These are phyloP conservation scores for Colletotrichum filicis DNA, from an alignment of 2,329 filamentous ascomycete species.

Conservation along the genomic window DNA sequence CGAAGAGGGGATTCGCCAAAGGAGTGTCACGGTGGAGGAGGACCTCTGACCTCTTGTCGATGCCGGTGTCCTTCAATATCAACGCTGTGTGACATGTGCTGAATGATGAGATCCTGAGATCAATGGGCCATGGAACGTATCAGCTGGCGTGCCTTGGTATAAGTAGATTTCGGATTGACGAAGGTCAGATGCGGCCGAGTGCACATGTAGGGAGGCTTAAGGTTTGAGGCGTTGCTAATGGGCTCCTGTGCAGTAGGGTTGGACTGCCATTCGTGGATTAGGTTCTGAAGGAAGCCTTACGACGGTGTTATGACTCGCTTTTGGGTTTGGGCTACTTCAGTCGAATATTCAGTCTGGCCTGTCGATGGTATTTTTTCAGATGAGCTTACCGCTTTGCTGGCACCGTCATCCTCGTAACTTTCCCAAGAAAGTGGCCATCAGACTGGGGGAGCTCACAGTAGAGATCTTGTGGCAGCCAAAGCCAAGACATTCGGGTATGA, in stretches of 20 bases:
- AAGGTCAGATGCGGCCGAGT: not conserved
- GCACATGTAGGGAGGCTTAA: not conserved
- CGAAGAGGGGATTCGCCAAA: not conserved
- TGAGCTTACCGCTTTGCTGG: no score
- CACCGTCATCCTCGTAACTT: not conserved
- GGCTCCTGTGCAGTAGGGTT: not conserved
- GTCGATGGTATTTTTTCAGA: not conserved
- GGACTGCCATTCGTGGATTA: not conserved
- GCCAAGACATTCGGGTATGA: not conserved
- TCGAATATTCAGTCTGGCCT: not conserved
- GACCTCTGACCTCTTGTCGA: not conserved
- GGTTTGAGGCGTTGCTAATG: not conserved
- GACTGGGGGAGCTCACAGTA: not conserved
- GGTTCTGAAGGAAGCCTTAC: not conserved
- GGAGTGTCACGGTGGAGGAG: not conserved
- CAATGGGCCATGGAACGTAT: no score
- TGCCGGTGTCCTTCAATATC: not conserved
- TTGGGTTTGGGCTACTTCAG: not conserved
- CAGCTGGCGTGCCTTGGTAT: not conserved
- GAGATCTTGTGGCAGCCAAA: not conserved
- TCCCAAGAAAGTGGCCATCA: not conserved
- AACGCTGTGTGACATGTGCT: not conserved
- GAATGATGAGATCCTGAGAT: not conserved
- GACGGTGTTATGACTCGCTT: not conserved
- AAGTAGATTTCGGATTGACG: not conserved